Base-by-base conservation (phyloP, 192 early-diverging fungal genomes). In the Cladochytrium replicatum region DNA sequence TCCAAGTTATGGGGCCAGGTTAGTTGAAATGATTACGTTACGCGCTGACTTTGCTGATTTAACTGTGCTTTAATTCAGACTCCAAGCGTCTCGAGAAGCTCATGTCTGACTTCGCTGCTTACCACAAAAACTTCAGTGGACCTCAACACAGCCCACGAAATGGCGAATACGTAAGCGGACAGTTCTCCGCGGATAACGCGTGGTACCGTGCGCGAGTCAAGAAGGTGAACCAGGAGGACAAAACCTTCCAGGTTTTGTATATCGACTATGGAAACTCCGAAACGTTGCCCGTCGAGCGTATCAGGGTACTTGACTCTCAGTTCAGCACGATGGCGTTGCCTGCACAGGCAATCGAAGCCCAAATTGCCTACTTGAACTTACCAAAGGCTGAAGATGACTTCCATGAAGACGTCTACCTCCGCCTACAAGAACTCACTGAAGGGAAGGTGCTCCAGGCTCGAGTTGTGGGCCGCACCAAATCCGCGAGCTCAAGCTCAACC, bases 241-340 rank as follows among this genome's bases (percentile, higher is more conserved):
- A 77, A 58, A 55, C 64, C n/a, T 82, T 72, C 44, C 69, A 85
- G 29, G 84, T 99, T 1, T 50, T 78, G 4, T 99, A 94, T 61
- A 64, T 95, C 38, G 95, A 99, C 69, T 96, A 89, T 69, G 95
- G 95, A 40, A 99, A 99, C 68, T 75, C 82, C 3, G 93, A 99
- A 56, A 67, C 74, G 2, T 46, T 99, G 24, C 67, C 83, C 2
- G 48, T 71, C 24, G 73, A 79, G 27, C 78, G 84, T 6, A 44
- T 93, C 24, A 82, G 86, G 17, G 76, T 88, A 1, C 67, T 99
- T 28, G 74, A 86, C n/a, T 34, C 72, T 9, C 65, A 77, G 41
- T 93, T 93, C 67, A 24, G 24, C 50, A 50, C 34, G 45, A 51
- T 29, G 19, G 41, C 50, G 9, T 61, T 84, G 34, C 75, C 81